Evolutionary conservation across 2,329 filamentous ascomycete genomes (phyloP).

Genomic region (Bipolaris sorokiniana): DNA sequence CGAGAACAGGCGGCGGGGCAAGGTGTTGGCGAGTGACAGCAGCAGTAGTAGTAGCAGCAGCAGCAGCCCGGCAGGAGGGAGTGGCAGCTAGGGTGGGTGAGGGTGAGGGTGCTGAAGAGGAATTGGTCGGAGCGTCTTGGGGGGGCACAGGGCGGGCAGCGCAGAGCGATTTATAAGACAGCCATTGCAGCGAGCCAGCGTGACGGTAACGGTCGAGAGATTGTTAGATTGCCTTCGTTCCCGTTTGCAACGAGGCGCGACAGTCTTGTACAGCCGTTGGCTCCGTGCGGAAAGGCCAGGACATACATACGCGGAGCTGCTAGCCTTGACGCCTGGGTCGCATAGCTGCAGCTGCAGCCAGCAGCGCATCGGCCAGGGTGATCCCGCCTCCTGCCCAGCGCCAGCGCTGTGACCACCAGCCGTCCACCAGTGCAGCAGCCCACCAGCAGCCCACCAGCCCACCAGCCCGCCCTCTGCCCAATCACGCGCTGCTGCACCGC

Average conservation of each 20-base stretch:
- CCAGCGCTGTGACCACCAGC: conserved; percentile 26
- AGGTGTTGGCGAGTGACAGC: conserved; percentile 12
- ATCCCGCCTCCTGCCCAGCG: conserved; percentile 31
- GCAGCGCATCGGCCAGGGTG: conserved; percentile 33
- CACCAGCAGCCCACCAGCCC: too few relatives aligned
- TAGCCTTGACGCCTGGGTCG: conserved; percentile 29
- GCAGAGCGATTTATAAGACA: conserved; percentile 48
- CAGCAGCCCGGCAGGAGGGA: not conserved
- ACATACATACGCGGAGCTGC: conserved; percentile 42
- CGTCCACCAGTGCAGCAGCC: not conserved
- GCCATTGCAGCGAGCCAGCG: conserved; percentile 44
- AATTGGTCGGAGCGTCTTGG: conserved; percentile 40
- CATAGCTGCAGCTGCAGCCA: conserved; percentile 29
- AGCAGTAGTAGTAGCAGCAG: conserved; percentile 13
- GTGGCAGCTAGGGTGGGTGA: conserved; percentile 12
- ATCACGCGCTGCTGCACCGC: conserved; percentile 31
- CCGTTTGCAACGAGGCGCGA: conserved; percentile 52
- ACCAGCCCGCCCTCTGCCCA: conserved; percentile 20
- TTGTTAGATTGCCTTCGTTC: conserved; percentile 51
- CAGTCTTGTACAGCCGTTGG: conserved; percentile 49
- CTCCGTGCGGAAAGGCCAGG: conserved; percentile 48
- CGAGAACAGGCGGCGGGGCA: conserved; percentile 12
- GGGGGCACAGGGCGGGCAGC: conserved; percentile 38
- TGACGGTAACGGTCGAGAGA: conserved; percentile 46
- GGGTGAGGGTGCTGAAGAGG: conserved; percentile 18